Percentiles rank a stretch among this genome's conserved stretches.
phyloP scores from a whole-genome alignment of 495 filamentous ascomycete species.

The Chaetomium cochliodes region DNA sequence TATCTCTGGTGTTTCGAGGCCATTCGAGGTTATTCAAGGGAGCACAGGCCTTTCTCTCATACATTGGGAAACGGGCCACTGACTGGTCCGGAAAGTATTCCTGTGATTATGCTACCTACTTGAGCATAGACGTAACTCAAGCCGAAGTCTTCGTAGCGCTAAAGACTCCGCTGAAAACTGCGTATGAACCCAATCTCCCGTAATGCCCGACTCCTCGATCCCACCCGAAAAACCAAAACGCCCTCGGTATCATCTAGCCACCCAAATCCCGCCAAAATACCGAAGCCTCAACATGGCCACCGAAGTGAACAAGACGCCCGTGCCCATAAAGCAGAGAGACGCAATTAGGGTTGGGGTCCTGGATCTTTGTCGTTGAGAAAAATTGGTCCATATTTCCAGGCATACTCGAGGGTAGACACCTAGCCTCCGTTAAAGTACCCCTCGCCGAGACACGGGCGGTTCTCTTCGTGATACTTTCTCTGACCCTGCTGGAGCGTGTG shows the following conservation, averaged over 20 bases:
- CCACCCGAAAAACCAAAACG: neutral
- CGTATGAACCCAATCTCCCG: neutral
- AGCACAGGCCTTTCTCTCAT: no score
- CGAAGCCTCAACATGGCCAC: no score
- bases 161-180: neutral
- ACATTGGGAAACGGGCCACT: neutral
- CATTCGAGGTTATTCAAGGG: no score
- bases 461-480: neutral
- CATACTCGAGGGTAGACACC: slow-evolving; percentile 6
- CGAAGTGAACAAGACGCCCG: neutral
- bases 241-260: neutral
- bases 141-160: neutral
- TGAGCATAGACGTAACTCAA: neutral
- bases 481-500: slow-evolving; percentile 1
- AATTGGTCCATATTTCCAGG: neutral
- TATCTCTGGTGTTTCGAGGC: no score
- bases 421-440: slow-evolving; percentile 1
- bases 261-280: neutral
- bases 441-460: neutral
- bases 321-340: neutral
- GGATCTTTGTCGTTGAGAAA: neutral
- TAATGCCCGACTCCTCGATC: neutral
- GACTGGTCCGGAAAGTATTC: neutral
- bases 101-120: neutral
- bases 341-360: no score